These are phyloP conservation scores for Jamesozyma spencerorum DNA, from an alignment of 805 yeast species.

Conservation along the genomic window DNA sequence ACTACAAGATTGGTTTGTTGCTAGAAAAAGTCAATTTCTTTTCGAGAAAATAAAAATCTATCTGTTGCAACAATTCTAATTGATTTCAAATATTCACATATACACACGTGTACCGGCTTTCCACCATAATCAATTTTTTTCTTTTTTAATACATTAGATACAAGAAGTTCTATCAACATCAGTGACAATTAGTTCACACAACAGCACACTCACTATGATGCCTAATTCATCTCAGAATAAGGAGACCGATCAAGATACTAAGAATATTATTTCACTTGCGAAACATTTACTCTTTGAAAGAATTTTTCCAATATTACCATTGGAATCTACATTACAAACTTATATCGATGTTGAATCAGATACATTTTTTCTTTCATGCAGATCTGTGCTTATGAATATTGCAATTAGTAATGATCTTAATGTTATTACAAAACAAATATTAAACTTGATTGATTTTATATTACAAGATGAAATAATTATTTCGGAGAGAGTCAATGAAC, in stretches of 20 bases:
- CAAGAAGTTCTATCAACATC: too few species aligned
- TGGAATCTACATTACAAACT: constrained; percentile 8
- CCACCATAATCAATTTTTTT: too few species aligned
- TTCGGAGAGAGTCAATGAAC: constrained; percentile 8
- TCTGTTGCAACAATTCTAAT: too few species aligned
- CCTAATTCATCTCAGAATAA: not conserved
- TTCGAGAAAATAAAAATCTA: too few species aligned
- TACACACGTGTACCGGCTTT: too few species aligned
- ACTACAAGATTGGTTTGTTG: too few species aligned
- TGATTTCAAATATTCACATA: too few species aligned
- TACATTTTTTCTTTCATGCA: constrained; percentile 14
- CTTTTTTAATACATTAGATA: too few species aligned
- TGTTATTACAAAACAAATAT: constrained; percentile 10
- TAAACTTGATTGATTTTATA: constrained; percentile 14
- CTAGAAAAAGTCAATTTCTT: too few species aligned
- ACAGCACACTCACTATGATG: too few species aligned
- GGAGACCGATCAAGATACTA: not conserved
- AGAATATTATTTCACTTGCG: constrained; percentile 3
- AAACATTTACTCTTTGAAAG: constrained; percentile 15
- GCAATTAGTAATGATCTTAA: constrained; percentile 14
- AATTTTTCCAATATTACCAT: constrained; percentile 12
- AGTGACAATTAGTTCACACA: too few species aligned
- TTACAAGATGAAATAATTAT: constrained; percentile 12
- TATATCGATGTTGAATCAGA: constrained; percentile 15
- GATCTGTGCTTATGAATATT: constrained; percentile 19